Evolutionary conservation across 2,329 filamentous ascomycete species (phyloP).

Genomic region (Emericellopsis atlantica): DNA sequence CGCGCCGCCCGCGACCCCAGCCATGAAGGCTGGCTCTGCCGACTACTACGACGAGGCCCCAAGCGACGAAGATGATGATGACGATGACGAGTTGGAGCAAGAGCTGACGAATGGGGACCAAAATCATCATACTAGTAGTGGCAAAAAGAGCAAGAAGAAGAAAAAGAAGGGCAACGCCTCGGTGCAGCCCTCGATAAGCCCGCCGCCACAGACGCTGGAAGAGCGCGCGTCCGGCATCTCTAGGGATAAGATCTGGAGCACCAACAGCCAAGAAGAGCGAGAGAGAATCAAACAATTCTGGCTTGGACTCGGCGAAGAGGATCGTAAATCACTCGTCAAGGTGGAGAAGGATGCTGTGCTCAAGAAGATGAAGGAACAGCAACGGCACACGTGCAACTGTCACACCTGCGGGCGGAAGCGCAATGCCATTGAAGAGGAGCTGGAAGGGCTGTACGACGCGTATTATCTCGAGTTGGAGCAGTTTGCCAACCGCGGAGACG

Average conservation of each 20-base stretch:
- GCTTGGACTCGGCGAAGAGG: constrained; percentile 86
- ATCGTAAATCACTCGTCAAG: constrained; percentile 89
- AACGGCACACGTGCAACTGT: constrained; percentile 97
- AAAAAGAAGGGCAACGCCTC: constrained; percentile 40
- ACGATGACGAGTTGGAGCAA: constrained; percentile 23
- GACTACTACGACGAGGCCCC: constrained; percentile 36
- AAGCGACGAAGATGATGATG: constrained; percentile 40
- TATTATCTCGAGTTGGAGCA: constrained; percentile 98
- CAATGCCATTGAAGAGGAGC: constrained; percentile 92
- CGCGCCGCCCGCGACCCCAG: constrained; percentile 9
- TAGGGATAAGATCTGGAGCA: constrained; percentile 94
- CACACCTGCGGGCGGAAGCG: constrained; percentile 94
- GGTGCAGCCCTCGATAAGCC: background rate
- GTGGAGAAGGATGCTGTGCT: constrained; percentile 97
- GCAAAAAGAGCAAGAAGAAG: constrained; percentile 55
- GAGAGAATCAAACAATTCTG: constrained; percentile 98
- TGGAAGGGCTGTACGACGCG: constrained; percentile 94
- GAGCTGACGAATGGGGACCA: constrained; percentile 15
- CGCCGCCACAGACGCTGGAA: constrained; percentile 6
- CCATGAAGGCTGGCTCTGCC: constrained; percentile 11
- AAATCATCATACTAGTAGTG: constrained; percentile 21
- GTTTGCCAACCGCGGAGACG: constrained; percentile 76
- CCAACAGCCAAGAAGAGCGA: constrained; percentile 82
- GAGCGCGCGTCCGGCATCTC: constrained; percentile 33
- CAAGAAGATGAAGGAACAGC: constrained; percentile 99